Evolutionary conservation across 495 filamentous ascomycete genomes (phyloP).

Genomic region (Neurospora discreta): DNA sequence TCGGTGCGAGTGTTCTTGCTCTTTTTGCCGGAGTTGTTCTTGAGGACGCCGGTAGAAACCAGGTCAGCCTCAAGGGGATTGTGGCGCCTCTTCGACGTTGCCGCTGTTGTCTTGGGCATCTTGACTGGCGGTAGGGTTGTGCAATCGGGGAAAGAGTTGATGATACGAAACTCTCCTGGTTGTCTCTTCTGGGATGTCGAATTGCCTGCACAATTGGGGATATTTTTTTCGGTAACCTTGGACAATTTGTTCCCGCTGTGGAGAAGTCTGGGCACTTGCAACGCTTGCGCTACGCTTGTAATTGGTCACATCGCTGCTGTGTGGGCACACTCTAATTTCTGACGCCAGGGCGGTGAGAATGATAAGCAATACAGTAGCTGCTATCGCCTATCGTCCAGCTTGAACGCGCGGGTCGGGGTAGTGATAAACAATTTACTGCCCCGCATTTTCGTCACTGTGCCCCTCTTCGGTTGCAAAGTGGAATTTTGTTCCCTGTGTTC

Average conservation of each 20-base stretch:
- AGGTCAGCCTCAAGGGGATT: constrained; percentile 67
- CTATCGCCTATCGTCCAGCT: neutral
- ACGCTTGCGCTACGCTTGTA: constrained; percentile 6
- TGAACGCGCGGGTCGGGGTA: neutral
- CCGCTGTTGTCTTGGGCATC: constrained; percentile 44
- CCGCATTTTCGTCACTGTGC: neutral
- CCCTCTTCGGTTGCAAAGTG: neutral
- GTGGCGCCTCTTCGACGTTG: constrained; percentile 40
- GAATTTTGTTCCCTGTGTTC: neutral
- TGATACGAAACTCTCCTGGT: neutral
- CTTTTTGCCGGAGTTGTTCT: constrained; percentile 38
- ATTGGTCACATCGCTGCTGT: constrained; percentile 5
- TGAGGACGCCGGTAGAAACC: constrained; percentile 48
- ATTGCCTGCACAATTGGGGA: constrained; percentile 1
- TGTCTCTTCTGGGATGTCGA: neutral
- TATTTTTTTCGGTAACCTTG: constrained; percentile 16
- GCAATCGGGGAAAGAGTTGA: neutral
- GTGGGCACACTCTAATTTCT: neutral
- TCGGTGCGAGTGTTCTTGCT: constrained; percentile 48
- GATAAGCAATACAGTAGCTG: neutral
- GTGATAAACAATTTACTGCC: neutral
- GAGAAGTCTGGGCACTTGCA: constrained; percentile 4
- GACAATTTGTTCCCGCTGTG: constrained; percentile 16
- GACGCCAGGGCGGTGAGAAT: neutral
- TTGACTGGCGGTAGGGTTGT: neutral